Conservation (phyloP, 179 eudicot species). For the Spinacia oleracea region DNA sequence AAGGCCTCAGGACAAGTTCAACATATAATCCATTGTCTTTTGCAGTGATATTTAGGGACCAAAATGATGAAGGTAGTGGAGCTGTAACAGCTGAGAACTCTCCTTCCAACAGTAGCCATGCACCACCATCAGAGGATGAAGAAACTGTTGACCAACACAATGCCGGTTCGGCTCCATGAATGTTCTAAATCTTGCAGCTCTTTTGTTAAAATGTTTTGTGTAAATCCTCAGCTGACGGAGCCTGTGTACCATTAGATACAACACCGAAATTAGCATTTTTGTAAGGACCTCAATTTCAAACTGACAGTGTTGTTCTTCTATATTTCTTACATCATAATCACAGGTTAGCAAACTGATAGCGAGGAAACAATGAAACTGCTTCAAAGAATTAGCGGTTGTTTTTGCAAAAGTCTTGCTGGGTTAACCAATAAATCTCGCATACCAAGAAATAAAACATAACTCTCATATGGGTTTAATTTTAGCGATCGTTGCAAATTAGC, state of each 20-base stretch:
- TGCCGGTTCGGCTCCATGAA: slow-evolving; percentile 29
- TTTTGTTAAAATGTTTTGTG: neutral
- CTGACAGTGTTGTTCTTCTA: neutral
- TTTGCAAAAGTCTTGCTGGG: too few species aligned
- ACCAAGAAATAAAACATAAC: too few species aligned
- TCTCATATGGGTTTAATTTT: too few species aligned
- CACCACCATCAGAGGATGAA: slow-evolving; percentile 24
- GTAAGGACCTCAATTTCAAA: neutral
- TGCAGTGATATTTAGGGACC: slow-evolving; percentile 61
- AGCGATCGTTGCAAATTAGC: too few species aligned
- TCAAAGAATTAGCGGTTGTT: neutral
- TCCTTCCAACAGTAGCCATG: slow-evolving; percentile 38
- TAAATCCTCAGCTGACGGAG: neutral
- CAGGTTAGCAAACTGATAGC: neutral
- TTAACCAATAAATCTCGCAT: too few species aligned
- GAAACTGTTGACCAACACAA: slow-evolving; percentile 35
- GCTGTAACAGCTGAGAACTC: slow-evolving; percentile 78
- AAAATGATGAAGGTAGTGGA: slow-evolving; percentile 67
- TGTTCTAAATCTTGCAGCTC: neutral
- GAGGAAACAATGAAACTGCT: slow-evolving; percentile 9
- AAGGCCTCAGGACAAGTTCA: slow-evolving; percentile 79
- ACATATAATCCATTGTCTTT: slow-evolving; percentile 76
- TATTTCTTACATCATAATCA: neutral
- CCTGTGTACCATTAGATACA: neutral
- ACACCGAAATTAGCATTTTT: neutral